phyloP scores from a whole-genome alignment of 2,329 filamentous ascomycete genomes.

The Ambrosiella beaveri region DNA sequence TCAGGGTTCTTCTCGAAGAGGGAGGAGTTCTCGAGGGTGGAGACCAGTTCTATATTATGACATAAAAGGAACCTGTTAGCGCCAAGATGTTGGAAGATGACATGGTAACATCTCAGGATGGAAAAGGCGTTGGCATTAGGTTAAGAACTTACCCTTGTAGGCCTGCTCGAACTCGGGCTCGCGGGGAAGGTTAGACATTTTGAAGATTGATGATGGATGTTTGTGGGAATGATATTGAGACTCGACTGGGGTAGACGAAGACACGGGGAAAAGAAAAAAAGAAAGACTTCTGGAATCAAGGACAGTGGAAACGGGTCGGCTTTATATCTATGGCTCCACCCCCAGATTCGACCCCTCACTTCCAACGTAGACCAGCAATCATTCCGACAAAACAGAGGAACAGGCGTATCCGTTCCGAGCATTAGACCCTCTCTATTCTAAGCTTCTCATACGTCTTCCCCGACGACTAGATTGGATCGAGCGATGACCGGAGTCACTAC shows the following conservation, averaged over 20 bases:
- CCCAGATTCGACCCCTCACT: too few species aligned
- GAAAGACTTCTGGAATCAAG: neutral
- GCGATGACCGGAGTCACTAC: conserved; percentile 5
- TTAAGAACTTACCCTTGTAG: conserved; percentile 56
- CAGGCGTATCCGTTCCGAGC: neutral
- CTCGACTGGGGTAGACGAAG: neutral
- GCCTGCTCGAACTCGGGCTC: conserved; percentile 99
- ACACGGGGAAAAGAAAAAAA: neutral
- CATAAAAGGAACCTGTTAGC: neutral
- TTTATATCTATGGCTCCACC: conserved; percentile 5
- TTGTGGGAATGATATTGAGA: neutral
- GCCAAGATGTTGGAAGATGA: neutral
- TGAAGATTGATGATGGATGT: conserved; percentile 15
- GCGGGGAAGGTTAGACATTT: conserved; percentile 65
- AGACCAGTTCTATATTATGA: conserved; percentile 59
- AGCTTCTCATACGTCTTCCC: neutral
- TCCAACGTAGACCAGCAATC: too few species aligned
- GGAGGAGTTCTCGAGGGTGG: conserved; percentile 81
- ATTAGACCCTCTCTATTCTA: neutral
- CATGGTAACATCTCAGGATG: neutral
- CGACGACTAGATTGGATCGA: neutral
- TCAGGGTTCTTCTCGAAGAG: conserved; percentile 91
- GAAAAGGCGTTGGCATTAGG: neutral
- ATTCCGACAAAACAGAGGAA: too few species aligned
- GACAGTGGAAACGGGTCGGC: neutral